Evolutionary conservation across 208 protist genomes (phyloP).

Genomic region (Acanthamoeba triangularis): DNA sequence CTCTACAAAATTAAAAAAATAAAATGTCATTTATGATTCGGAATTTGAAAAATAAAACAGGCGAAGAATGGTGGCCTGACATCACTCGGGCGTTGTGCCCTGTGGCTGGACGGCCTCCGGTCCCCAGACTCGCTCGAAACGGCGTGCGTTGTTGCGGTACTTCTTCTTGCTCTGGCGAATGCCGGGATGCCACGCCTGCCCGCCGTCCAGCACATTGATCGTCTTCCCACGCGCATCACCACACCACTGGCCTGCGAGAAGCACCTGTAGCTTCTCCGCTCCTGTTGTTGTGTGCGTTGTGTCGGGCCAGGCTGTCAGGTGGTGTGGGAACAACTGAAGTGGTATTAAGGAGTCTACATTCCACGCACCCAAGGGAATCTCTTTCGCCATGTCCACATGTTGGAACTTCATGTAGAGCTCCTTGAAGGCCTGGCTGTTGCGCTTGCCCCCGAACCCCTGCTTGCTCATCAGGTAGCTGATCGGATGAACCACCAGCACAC

Average conservation of each 20-base stretch:
- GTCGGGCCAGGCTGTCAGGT: background rate
- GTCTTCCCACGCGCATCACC: background rate
- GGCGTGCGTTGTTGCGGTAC: background rate
- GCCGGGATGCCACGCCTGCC: background rate
- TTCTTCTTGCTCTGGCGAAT: background rate
- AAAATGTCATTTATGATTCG: too few species aligned
- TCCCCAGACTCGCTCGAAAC: background rate
- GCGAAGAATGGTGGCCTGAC: too few species aligned
- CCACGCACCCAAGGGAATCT: too few species aligned
- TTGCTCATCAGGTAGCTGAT: background rate
- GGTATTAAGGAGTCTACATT: too few species aligned
- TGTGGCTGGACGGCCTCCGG: too few species aligned
- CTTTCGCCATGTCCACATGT: background rate
- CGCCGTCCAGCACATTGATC: background rate
- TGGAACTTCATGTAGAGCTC: constrained; percentile 9
- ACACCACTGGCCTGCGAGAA: background rate
- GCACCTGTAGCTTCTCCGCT: constrained; percentile 6
- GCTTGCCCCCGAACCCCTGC: background rate
- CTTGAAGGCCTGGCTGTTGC: background rate
- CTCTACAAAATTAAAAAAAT: too few species aligned
- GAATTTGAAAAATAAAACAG: too few species aligned
- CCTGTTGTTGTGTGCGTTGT: background rate
- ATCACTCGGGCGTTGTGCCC: too few species aligned
- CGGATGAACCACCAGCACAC: too few species aligned
- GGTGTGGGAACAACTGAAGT: too few species aligned